These are phyloP conservation scores for Termitomyces sp. DNA, from an alignment of 768 basidiomycete species.

Conservation along the genomic window DNA sequence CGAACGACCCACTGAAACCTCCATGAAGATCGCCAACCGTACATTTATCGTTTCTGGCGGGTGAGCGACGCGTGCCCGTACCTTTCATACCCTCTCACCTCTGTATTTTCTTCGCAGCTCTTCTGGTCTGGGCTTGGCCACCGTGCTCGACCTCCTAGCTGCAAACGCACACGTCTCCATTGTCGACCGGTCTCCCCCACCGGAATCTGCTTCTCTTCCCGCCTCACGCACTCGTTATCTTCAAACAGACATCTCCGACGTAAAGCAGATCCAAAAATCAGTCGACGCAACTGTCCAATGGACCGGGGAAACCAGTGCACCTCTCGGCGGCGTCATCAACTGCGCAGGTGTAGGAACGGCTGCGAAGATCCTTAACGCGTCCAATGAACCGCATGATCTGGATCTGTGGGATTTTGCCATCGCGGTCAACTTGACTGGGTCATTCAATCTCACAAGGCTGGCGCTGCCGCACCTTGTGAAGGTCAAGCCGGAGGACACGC, in stretches of 20 bases:
- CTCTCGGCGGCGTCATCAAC: slow-evolving; percentile 52
- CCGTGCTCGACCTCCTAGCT: slow-evolving; percentile 37
- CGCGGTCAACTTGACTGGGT: slow-evolving; percentile 50
- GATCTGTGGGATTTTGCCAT: slow-evolving; percentile 49
- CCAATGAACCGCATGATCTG: slow-evolving; percentile 40
- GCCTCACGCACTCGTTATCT: neutral
- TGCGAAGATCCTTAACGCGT: slow-evolving; percentile 39
- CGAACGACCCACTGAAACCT: neutral
- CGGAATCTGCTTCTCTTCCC: neutral
- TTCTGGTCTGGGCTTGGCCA: slow-evolving; percentile 52
- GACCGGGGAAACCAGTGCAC: slow-evolving; percentile 31
- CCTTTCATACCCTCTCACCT: neutral
- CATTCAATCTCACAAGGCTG: slow-evolving; percentile 53
- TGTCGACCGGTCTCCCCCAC: neutral
- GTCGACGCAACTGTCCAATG: slow-evolving; percentile 28
- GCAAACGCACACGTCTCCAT: slow-evolving; percentile 6
- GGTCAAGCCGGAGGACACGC: slow-evolving; percentile 35
- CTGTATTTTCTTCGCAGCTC: slow-evolving; percentile 27
- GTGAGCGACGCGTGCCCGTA: slow-evolving; percentile 23
- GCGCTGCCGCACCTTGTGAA: slow-evolving; percentile 44
- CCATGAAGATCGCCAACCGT: slow-evolving; percentile 43
- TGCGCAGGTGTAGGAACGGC: slow-evolving; percentile 47
- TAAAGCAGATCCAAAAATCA: neutral
- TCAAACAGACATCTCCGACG: neutral
- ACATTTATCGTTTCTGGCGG: slow-evolving; percentile 58